A percentile compares a stretch with the other conserved stretches of the same genome.
Conservation (phyloP, 116 monocot species). For the Cymodocea nodosa region DNA sequence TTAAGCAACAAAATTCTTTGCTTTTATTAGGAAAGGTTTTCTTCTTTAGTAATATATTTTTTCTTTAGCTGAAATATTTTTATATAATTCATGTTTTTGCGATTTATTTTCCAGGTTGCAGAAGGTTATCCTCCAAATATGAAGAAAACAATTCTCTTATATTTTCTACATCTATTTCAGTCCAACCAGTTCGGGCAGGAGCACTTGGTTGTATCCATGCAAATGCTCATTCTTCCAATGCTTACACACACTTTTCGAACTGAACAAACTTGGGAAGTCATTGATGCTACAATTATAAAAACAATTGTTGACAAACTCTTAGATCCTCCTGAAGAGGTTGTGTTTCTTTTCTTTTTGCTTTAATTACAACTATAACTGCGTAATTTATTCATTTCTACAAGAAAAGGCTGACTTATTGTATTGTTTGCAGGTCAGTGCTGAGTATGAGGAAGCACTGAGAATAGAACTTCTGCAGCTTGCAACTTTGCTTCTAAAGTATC, state of each 20-base stretch:
- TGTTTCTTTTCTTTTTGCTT: not conserved
- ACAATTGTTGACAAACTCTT: constrained; percentile 98
- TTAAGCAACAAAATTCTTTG: too few relatives aligned
- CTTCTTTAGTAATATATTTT: not conserved
- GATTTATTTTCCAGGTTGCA: constrained; percentile 51
- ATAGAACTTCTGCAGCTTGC: constrained; percentile 97
- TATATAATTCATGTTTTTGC: not conserved
- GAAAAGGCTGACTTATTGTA: not conserved
- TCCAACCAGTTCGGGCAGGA: constrained; percentile 82
- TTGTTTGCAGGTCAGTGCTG: constrained; percentile 65
- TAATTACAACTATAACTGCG: not conserved
- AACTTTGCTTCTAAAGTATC: constrained; percentile 88
- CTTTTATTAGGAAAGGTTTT: too few relatives aligned
- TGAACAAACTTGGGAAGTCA: constrained; percentile 90
- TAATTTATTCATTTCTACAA: not conserved
- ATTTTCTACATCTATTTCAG: constrained; percentile 84
- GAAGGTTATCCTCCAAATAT: constrained; percentile 87
- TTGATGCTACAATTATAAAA: constrained; percentile 77
- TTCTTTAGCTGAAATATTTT: not conserved
- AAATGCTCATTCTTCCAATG: constrained; percentile 98
- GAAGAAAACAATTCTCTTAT: constrained; percentile 80
- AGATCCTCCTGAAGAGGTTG: constrained; percentile 98
- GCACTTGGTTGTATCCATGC: constrained; percentile 94
- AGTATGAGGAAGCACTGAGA: constrained; percentile 93
- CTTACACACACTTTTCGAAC: constrained; percentile 90